Base-by-base conservation (phyloP, 129 eudicot species). In the Arctium minus region DNA sequence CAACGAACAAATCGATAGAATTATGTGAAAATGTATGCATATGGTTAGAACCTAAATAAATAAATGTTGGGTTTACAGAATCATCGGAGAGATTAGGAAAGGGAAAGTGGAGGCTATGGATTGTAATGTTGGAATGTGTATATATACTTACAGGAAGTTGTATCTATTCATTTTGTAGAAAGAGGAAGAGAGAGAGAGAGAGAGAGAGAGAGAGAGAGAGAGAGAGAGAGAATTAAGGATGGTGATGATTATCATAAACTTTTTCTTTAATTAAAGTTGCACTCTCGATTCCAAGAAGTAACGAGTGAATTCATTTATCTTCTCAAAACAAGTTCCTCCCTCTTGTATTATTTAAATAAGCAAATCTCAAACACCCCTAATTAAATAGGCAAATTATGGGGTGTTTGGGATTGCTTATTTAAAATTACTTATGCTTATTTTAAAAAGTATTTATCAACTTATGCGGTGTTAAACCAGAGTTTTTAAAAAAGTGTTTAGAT, bases 51-150 rank as follows among this genome's bases (percentile, higher is more conserved):
- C 6, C 37, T 29, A 46, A 4, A 7, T 67, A 37, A 31, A 38
- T 68, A 84, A 79, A 77, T 53, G 83, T 60, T 18, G 29, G 80
- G 77, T 86, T 88, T 88, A 77, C 77, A 50, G 75, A 84, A 32
- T 82, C 83, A 46, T 79, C 72, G 79, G 80, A 46, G 82, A 30
- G 79, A 69, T 68, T 31, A 50, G 37, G 77, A 65, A 35, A 17
- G 70, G 48, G 22, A 18, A 74, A 38, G 38, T 13, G 32, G 32
- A 56, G n/a, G 32, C 15, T 18, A 53, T 60, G 70, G 82, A 37
- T 65, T 65, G 39, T 82, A 22, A 67, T 80, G 86, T 72, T 62
- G 81, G 81, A 46, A 53, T 76, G 76, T n/a, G n/a, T 84, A 75
- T 80, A 81, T 81, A 81, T 85, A 76, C 56, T 79, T 79, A 29